phyloP scores from a whole-genome alignment of 1,284 basidiomycete species.

The Peniophora sp. region DNA sequence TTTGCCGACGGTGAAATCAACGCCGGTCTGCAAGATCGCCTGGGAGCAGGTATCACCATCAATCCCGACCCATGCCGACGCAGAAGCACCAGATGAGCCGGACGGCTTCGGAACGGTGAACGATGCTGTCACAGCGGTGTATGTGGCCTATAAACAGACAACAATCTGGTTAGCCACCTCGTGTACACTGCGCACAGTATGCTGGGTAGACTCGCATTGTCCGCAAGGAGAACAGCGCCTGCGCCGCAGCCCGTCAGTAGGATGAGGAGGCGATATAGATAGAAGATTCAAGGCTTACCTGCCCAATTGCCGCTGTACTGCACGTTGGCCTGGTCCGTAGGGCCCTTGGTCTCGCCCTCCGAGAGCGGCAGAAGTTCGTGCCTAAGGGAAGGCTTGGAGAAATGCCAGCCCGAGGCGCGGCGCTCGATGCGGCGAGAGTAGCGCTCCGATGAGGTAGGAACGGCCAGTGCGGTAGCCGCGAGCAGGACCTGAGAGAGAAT shows the following conservation, averaged over 20 bases:
- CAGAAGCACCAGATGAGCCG: conserved; percentile 17
- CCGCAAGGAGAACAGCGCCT: not conserved
- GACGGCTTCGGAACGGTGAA: conserved; percentile 21
- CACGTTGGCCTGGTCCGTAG: not conserved
- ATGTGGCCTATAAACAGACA: conserved; percentile 16
- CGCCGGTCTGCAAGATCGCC: conserved; percentile 18
- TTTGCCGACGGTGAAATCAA: conserved; percentile 20
- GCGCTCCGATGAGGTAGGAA: not conserved
- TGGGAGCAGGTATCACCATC: conserved; percentile 17
- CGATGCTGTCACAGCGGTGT: conserved; percentile 21
- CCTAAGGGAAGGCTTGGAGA: not conserved
- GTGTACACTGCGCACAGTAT: not conserved
- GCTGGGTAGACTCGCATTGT: not conserved
- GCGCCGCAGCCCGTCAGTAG: no score
- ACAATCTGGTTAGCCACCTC: not conserved
- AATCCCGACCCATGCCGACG: conserved; percentile 22
- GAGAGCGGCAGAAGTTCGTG: not conserved
- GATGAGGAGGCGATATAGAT: no score
- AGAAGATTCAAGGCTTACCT: no score
- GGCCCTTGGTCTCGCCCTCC: not conserved
- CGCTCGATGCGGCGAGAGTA: not conserved
- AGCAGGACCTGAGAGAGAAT: not conserved
- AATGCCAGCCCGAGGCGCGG: not conserved
- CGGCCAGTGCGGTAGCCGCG: not conserved
- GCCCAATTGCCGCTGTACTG: not conserved